These are phyloP conservation scores for Cutaneotrichosporon curvatum DNA, from an alignment of 1,284 basidiomycete species.

Conservation along the genomic window DNA sequence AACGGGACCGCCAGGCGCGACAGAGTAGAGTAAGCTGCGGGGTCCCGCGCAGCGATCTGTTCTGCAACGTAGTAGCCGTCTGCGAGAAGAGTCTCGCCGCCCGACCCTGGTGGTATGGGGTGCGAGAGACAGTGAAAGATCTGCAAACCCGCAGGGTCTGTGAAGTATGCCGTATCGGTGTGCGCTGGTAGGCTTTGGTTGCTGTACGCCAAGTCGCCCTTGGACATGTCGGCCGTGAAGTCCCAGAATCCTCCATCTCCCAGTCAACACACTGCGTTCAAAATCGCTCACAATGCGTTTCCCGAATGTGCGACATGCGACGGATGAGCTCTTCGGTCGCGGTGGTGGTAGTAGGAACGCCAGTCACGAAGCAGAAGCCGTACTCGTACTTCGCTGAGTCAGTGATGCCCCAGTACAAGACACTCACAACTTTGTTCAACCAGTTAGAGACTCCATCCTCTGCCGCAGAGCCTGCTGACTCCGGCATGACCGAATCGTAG, in stretches of 20 bases:
- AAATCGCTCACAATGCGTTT: slow-evolving; percentile 72
- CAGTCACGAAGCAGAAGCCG: slow-evolving; percentile 82
- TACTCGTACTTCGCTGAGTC: slow-evolving; percentile 58
- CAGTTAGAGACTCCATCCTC: slow-evolving; percentile 70
- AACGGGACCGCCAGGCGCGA: slow-evolving; percentile 65
- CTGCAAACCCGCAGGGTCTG: slow-evolving; percentile 87
- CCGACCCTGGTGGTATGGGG: slow-evolving; percentile 58
- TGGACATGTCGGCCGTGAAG: slow-evolving; percentile 84
- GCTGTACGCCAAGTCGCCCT: slow-evolving; percentile 84
- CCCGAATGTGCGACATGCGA: slow-evolving; percentile 79
- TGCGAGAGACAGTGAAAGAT: slow-evolving; percentile 91
- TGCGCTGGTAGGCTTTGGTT: slow-evolving; percentile 81
- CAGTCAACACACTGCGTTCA: neutral
- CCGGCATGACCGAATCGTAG: slow-evolving; percentile 66
- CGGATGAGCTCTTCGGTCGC: slow-evolving; percentile 73
- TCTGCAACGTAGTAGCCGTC: slow-evolving; percentile 90
- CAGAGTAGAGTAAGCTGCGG: slow-evolving; percentile 65
- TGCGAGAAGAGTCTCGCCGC: slow-evolving; percentile 82
- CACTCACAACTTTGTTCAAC: slow-evolving; percentile 68
- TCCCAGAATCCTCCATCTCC: slow-evolving; percentile 92
- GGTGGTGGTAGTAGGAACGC: slow-evolving; percentile 71
- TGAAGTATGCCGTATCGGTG: slow-evolving; percentile 93
- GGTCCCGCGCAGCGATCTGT: slow-evolving; percentile 65
- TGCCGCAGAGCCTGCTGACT: slow-evolving; percentile 16
- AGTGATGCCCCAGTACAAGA: neutral